Base-by-base conservation (phyloP, 257 asterid genomes). In the Ajuga chamaepitys region DNA sequence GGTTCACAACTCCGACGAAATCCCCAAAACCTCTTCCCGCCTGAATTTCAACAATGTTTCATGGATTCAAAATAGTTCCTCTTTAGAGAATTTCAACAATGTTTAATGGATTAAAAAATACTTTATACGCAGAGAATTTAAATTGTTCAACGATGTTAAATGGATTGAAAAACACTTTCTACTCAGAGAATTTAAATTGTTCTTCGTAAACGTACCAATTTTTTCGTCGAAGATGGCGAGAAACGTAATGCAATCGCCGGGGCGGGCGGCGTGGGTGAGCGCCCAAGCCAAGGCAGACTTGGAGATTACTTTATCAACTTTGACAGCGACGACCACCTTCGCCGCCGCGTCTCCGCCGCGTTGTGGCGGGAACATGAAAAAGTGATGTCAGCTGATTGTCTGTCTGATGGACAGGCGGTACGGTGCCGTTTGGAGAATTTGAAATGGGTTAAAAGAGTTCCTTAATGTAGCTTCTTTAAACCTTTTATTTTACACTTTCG, bases 211-310 rank as follows among this genome's bases (percentile, higher is more conserved):
- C 2, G 6, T 41, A 68, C 73, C 73, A 24, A 5, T 46, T 58
- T 47, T 85, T 17, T 60, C 74, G 20, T 66, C 74, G 16, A 82
- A 71, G 13, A 90, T 75, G 48, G 95, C 97, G 72, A 90, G 88
- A 45, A 90, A 80, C 24, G 82, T 88, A 59, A 90, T 62, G 76
- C 81, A 84, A 69, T 87, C 95, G 32, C 88, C 92, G 37, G 92
- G 87, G 17, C 82, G 75, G 65, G 80, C 89, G 7, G 84, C 88
- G 77, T 90, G 96, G 48, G 88, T 80, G 58, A 90, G 76, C 13
- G 97, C 93, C 97, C 97, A 90, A 55, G 95, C 78, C 22, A 90
- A 55, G 34, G 87, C 95, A 8, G 86, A 65, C 34, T 77, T 82
- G 22, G 88, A 62, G 78, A 90, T 84, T 68, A 71, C 83, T 75